A percentile compares a stretch with the other conserved stretches of the same genome.
These are phyloP conservation scores for Sutorius australiensis DNA, from an alignment of 768 basidiomycete species.

Conservation along the genomic window DNA sequence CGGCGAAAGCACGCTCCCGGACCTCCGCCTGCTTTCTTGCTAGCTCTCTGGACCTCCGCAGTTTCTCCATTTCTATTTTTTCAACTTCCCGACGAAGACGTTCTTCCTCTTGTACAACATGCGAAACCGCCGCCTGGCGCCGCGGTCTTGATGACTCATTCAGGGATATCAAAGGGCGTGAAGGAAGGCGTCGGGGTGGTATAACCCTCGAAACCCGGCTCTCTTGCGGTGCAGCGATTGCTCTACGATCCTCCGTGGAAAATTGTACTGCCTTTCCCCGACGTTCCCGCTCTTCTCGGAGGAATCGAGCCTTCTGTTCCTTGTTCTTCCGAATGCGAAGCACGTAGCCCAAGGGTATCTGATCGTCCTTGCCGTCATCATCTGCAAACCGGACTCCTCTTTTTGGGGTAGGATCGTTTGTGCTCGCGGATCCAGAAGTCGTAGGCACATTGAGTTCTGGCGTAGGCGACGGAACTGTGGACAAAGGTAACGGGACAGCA, in stretches of 20 bases:
- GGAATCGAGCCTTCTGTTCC: slow-evolving; percentile 66
- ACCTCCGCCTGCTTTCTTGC: slow-evolving; percentile 43
- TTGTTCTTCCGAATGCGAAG: slow-evolving; percentile 68
- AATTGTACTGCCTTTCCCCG: slow-evolving; percentile 38
- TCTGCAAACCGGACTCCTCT: slow-evolving; percentile 66
- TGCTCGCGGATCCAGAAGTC: slow-evolving; percentile 10
- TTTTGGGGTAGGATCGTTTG: slow-evolving; percentile 20
- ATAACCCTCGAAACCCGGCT: slow-evolving; percentile 14
- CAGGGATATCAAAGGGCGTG: slow-evolving; percentile 15
- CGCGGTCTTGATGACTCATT: slow-evolving; percentile 8
- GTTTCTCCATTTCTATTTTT: slow-evolving; percentile 45
- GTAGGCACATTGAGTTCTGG: neutral
- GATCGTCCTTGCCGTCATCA: slow-evolving; percentile 60
- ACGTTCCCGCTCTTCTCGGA: slow-evolving; percentile 55
- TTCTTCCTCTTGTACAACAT: slow-evolving; percentile 38
- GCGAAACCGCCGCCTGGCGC: slow-evolving; percentile 5
- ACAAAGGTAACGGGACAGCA: neutral
- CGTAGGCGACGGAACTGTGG: neutral
- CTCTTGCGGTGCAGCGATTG: slow-evolving; percentile 4
- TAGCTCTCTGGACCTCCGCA: slow-evolving; percentile 40
- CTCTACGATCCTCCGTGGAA: slow-evolving; percentile 32
- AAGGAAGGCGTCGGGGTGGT: slow-evolving; percentile 12
- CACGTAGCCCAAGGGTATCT: slow-evolving; percentile 65
- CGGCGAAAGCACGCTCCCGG: slow-evolving; percentile 49
- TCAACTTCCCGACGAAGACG: slow-evolving; percentile 45